phyloP scores from a whole-genome alignment of 208 protist genomes.

The Trypanosomatidae sp. region DNA sequence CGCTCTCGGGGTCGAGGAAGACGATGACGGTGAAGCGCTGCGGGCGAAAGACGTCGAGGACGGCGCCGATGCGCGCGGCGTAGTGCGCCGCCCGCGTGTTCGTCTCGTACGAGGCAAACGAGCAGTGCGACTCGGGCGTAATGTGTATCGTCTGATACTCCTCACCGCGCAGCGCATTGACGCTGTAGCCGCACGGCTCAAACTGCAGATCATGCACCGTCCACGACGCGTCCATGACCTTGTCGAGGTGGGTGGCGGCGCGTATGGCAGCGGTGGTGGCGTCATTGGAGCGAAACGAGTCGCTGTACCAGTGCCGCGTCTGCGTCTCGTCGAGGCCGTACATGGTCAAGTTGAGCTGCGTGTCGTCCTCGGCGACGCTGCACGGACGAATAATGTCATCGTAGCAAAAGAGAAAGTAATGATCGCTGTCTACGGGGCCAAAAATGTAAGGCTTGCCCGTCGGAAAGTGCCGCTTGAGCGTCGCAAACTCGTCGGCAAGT shows the following conservation, averaged over 20 bases:
- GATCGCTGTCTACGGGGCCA: slow-evolving; percentile 82
- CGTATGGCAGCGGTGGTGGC: slow-evolving; percentile 60
- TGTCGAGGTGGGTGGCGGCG: slow-evolving; percentile 37
- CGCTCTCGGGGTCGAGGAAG: slow-evolving; percentile 68
- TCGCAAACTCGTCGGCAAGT: slow-evolving; percentile 62
- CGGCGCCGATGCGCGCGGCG: slow-evolving; percentile 32
- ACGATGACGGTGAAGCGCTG: slow-evolving; percentile 82
- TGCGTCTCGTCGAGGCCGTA: slow-evolving; percentile 74
- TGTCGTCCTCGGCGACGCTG: slow-evolving; percentile 38
- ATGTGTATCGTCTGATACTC: slow-evolving; percentile 94
- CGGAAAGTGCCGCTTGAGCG: slow-evolving; percentile 69
- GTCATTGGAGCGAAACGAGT: slow-evolving; percentile 46
- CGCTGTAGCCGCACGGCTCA: slow-evolving; percentile 91
- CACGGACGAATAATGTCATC: slow-evolving; percentile 73
- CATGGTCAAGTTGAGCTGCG: slow-evolving; percentile 86
- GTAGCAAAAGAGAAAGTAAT: slow-evolving; percentile 89
- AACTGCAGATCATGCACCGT: slow-evolving; percentile 84
- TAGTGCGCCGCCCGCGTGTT: slow-evolving; percentile 67
- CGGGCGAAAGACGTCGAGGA: slow-evolving; percentile 60
- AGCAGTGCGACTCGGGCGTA: slow-evolving; percentile 89
- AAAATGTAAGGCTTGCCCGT: slow-evolving; percentile 82
- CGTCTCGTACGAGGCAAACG: slow-evolving; percentile 92
- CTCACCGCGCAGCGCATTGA: slow-evolving; percentile 80
- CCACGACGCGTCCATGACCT: slow-evolving; percentile 66
- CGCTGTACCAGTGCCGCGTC: slow-evolving; percentile 75